Percentiles rank a stretch among this genome's conserved stretches.
Evolutionary conservation across 495 filamentous ascomycete genomes (phyloP).

Genomic region (Pyrenula aspistea): DNA sequence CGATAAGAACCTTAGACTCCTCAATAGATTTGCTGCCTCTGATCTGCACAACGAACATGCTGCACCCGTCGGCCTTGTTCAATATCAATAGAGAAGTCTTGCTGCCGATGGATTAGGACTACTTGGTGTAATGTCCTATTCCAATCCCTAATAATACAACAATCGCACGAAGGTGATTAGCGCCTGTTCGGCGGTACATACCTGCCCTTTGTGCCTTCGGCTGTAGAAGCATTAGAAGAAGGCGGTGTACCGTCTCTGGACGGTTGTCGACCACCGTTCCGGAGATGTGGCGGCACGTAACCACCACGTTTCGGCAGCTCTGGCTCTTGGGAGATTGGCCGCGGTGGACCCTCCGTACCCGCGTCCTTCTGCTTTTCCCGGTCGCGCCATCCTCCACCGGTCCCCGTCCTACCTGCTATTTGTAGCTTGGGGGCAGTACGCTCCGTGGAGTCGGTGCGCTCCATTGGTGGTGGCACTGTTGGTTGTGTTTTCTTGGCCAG

Average conservation of each 20-base stretch:
- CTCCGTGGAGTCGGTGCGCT: constrained; percentile 41
- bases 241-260: background rate
- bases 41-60: too few relatives aligned
- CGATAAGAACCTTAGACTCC: too few relatives aligned
- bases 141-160: too few relatives aligned
- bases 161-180: too few relatives aligned
- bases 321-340: constrained; percentile 1
- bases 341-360: constrained; percentile 22
- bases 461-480: constrained; percentile 2
- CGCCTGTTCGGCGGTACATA: too few relatives aligned
- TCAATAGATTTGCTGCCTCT: too few relatives aligned
- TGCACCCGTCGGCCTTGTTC: too few relatives aligned
- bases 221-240: too few relatives aligned
- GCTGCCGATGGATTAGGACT: too few relatives aligned
- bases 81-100: too few relatives aligned
- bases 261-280: constrained; percentile 13
- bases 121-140: too few relatives aligned
- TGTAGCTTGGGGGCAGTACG: constrained; percentile 53
- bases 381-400: constrained; percentile 73
- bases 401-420: constrained; percentile 41
- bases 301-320: constrained; percentile 19
- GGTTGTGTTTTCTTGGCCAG: constrained; percentile 29
- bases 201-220: too few relatives aligned
- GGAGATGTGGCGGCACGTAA: constrained; percentile 39
- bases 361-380: constrained; percentile 55